Evolutionary conservation across 176 grass and related monocot genomes (phyloP).

Genomic region (Ampelocalamus luodianensis): DNA sequence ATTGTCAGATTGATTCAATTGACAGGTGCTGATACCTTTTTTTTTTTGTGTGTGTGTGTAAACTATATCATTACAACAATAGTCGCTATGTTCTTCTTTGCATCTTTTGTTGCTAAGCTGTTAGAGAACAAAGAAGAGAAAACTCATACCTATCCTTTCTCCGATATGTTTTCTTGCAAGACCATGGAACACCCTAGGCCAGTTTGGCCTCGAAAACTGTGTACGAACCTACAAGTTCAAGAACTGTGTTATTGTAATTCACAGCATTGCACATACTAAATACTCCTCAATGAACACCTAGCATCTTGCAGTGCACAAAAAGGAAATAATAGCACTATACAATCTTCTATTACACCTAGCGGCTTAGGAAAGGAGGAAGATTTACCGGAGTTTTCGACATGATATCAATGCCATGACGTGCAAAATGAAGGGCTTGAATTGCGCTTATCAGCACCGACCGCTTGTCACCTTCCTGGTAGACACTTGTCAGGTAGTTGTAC

Average conservation of each 20-base stretch:
- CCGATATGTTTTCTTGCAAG: conserved; percentile 61
- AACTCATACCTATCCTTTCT: conserved; percentile 64
- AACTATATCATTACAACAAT: neutral
- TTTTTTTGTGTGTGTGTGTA: neutral
- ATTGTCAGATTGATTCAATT: neutral
- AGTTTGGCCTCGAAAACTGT: conserved; percentile 71
- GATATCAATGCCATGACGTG: conserved; percentile 65
- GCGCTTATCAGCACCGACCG: conserved; percentile 64
- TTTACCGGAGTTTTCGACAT: conserved; percentile 74
- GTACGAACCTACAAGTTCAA: conserved; percentile 53
- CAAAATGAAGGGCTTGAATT: conserved; percentile 79
- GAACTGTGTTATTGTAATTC: neutral
- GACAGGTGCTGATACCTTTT: neutral
- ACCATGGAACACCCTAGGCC: conserved; percentile 61
- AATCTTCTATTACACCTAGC: neutral
- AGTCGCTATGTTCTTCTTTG: neutral
- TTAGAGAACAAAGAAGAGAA: neutral
- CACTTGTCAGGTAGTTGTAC: conserved; percentile 77
- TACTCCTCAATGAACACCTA: neutral
- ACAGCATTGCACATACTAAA: neutral
- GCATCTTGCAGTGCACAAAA: neutral
- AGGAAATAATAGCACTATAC: neutral
- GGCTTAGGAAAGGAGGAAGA: neutral
- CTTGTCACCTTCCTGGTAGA: conserved; percentile 72
- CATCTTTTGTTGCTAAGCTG: neutral